Conservation (phyloP, 2,329 filamentous ascomycete species). For the Thielaviopsis euricoi region DNA sequence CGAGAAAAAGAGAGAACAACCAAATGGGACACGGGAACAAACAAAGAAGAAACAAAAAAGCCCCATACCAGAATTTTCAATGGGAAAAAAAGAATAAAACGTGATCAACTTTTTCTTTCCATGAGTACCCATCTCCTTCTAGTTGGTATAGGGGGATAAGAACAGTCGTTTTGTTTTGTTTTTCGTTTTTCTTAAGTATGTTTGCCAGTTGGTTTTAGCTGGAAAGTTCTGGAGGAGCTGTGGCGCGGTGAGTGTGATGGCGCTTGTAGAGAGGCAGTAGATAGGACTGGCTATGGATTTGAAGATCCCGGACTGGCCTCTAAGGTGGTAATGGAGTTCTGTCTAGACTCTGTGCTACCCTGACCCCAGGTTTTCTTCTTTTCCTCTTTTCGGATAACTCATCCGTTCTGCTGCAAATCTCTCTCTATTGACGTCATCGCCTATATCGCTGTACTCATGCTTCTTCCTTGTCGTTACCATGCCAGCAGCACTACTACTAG, state of each 20-base stretch:
- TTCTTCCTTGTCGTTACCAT: too few species aligned
- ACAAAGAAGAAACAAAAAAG: constrained; percentile 10
- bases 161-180: neutral
- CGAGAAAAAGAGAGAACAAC: constrained; percentile 9
- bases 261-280: constrained; percentile 1
- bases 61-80: constrained; percentile 4
- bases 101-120: constrained; percentile 5
- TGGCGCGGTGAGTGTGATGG: too few species aligned
- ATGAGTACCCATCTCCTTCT: neutral
- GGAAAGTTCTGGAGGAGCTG: too few species aligned
- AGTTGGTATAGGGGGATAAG: neutral
- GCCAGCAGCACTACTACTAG: too few species aligned
- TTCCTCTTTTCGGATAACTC: too few species aligned
- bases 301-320: neutral
- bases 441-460: too few species aligned
- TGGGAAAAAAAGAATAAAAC: constrained; percentile 10
- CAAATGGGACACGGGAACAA: constrained; percentile 4
- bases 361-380: too few species aligned
- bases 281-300: neutral
- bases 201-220: neutral
- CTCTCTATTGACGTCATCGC: too few species aligned
- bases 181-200: neutral
- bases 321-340: too few species aligned
- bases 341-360: too few species aligned
- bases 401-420: too few species aligned